phyloP scores from a whole-genome alignment of 2,329 filamentous ascomycete species.

The Diaporthe humulicola region DNA sequence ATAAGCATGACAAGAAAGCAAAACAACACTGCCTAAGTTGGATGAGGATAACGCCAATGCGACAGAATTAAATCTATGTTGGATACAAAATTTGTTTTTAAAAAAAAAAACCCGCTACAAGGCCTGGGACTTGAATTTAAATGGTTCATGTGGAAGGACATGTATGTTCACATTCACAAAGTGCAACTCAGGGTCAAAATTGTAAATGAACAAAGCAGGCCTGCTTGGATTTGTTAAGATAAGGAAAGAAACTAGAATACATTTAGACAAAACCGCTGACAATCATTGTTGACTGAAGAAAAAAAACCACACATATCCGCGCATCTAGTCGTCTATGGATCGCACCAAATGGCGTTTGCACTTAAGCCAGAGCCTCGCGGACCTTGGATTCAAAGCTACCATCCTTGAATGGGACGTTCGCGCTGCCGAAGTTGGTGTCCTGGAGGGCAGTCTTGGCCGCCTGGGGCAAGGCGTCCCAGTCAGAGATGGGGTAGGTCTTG shows the following conservation, averaged over 20 bases:
- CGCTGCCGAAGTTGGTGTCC: slow-evolving; percentile 54
- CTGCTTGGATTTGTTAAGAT: neutral
- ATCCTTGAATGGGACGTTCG: slow-evolving; percentile 55
- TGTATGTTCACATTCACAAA: neutral
- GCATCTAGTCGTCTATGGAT: neutral
- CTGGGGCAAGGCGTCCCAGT: slow-evolving; percentile 55
- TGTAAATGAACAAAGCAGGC: neutral
- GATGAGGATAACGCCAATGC: too few species aligned
- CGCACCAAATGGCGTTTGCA: neutral
- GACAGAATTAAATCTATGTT: too few species aligned
- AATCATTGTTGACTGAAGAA: neutral
- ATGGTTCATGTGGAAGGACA: too few species aligned
- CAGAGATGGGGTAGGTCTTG: slow-evolving; percentile 52
- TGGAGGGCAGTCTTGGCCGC: slow-evolving; percentile 50
- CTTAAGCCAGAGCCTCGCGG: slow-evolving; percentile 19
- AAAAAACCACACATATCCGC: neutral
- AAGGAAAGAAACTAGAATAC: neutral
- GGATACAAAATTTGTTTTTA: too few species aligned
- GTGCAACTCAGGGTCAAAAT: too few species aligned
- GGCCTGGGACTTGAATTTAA: too few species aligned
- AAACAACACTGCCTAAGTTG: too few species aligned
- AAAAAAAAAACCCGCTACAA: too few species aligned
- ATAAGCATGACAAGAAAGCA: too few species aligned
- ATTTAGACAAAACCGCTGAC: neutral
- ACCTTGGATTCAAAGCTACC: slow-evolving; percentile 26